These are phyloP conservation scores for Quercus lobata DNA, from an alignment of 331 rosid species.

Conservation along the genomic window DNA sequence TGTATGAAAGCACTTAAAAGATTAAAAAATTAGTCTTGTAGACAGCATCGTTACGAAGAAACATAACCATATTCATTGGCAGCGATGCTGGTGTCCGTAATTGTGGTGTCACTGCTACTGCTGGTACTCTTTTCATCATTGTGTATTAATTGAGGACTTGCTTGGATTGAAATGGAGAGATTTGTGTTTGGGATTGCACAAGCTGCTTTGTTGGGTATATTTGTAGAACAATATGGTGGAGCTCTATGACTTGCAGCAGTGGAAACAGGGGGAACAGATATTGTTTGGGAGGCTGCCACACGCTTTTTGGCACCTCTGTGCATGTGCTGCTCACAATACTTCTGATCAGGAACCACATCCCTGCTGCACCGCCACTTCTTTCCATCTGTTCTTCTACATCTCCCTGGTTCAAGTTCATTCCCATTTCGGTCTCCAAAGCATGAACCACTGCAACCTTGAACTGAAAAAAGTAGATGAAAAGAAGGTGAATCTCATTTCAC, in stretches of 20 bases:
- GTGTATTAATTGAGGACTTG: conserved; percentile 20
- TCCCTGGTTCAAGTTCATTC: conserved; percentile 45
- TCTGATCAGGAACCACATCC: conserved; percentile 52
- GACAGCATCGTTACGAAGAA: conserved; percentile 23
- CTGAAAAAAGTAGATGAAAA: conserved; percentile 27
- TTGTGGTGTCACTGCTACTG: conserved; percentile 57
- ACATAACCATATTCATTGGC: conserved; percentile 34
- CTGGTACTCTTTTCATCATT: conserved; percentile 37
- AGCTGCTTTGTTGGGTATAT: conserved; percentile 10
- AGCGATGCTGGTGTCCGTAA: conserved; percentile 48
- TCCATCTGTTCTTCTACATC: conserved; percentile 91
- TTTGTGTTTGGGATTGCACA: conserved; percentile 44
- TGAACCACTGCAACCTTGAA: conserved; percentile 37
- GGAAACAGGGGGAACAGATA: conserved; percentile 18
- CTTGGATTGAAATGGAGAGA: conserved; percentile 61
- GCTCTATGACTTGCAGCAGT: conserved; percentile 17
- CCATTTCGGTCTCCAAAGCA: conserved; percentile 20
- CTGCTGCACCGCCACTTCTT: conserved; percentile 85
- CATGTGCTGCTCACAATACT: conserved; percentile 70
- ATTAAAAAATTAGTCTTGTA: not conserved
- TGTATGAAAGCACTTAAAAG: not conserved
- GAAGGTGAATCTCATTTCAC: not conserved
- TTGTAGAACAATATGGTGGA: conserved; percentile 12
- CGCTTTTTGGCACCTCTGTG: conserved; percentile 79
- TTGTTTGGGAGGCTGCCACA: conserved; percentile 12